Evolutionary conservation across 1,139 yeast species (phyloP).

Genomic region (Hyphopichia khmerensis): DNA sequence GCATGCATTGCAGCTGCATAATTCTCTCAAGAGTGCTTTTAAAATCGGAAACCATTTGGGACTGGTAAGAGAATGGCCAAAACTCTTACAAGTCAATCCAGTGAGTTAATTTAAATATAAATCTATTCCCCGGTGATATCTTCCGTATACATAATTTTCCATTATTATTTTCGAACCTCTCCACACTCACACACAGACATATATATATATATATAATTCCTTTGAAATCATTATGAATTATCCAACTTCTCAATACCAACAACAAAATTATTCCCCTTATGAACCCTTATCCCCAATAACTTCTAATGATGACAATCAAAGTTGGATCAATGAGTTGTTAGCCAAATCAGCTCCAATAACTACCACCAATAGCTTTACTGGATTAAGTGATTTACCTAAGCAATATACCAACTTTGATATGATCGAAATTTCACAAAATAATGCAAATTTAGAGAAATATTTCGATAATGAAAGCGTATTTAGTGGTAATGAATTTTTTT

Average conservation of each 20-base stretch:
- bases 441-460: slow-evolving; percentile 2
- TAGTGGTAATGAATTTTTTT: slow-evolving; percentile 5
- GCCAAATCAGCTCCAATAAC: slow-evolving; percentile 18
- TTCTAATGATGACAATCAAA: slow-evolving; percentile 11
- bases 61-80: neutral
- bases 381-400: slow-evolving; percentile 1
- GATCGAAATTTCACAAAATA: neutral
- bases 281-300: slow-evolving; percentile 16
- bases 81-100: neutral
- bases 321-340: slow-evolving; percentile 22
- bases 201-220: no score
- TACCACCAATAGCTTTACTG: slow-evolving; percentile 13
- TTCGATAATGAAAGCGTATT: slow-evolving; percentile 10
- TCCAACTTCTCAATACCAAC: neutral
- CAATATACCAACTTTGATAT: slow-evolving; percentile 1
- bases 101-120: slow-evolving; percentile 1
- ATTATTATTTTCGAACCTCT: no score
- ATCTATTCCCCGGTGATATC: neutral
- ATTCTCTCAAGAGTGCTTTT: no score
- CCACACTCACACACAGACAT: no score
- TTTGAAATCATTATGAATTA: neutral
- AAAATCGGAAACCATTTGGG: neutral
- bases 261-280: slow-evolving; percentile 2
- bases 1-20: neutral
- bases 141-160: neutral